These are phyloP conservation scores for Plasmodiophora brassicae DNA, from an alignment of 208 protist species.

Conservation along the genomic window DNA sequence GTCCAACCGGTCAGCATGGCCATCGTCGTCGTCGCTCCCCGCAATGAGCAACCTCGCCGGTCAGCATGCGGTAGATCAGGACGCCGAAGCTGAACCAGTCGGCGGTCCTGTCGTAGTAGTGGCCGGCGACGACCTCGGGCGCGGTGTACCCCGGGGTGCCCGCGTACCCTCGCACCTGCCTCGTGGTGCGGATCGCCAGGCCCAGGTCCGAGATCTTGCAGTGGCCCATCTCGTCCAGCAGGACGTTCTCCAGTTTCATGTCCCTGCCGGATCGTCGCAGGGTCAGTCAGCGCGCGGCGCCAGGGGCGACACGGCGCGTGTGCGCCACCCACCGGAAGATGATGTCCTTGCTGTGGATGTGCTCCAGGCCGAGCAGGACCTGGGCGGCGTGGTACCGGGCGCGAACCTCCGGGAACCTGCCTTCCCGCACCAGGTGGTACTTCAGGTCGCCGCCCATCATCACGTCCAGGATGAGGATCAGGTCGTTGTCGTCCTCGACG, in stretches of 20 bases:
- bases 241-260: slow-evolving; percentile 33
- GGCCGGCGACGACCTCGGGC: slow-evolving; percentile 37
- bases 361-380: slow-evolving; percentile 58
- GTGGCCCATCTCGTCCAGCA: slow-evolving; percentile 36
- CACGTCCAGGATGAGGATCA: slow-evolving; percentile 39
- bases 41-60: not conserved
- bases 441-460: slow-evolving; percentile 44
- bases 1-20: not conserved
- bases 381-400: slow-evolving; percentile 48
- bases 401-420: not conserved
- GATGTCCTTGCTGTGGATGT: slow-evolving; percentile 56
- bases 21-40: not conserved
- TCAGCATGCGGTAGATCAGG: not conserved
- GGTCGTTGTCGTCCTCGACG: slow-evolving; percentile 22
- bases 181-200: not conserved
- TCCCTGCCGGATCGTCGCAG: not conserved
- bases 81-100: slow-evolving; percentile 38
- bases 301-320: no score
- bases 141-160: slow-evolving; percentile 49
- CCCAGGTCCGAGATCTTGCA: slow-evolving; percentile 45
- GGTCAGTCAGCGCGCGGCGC: not conserved
- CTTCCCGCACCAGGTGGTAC: slow-evolving; percentile 31
- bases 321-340: slow-evolving; percentile 52
- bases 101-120: not conserved
- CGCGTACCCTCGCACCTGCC: not conserved